Base-by-base conservation (phyloP, 345 rosid species). In the Erysimum cheiranthoides region DNA sequence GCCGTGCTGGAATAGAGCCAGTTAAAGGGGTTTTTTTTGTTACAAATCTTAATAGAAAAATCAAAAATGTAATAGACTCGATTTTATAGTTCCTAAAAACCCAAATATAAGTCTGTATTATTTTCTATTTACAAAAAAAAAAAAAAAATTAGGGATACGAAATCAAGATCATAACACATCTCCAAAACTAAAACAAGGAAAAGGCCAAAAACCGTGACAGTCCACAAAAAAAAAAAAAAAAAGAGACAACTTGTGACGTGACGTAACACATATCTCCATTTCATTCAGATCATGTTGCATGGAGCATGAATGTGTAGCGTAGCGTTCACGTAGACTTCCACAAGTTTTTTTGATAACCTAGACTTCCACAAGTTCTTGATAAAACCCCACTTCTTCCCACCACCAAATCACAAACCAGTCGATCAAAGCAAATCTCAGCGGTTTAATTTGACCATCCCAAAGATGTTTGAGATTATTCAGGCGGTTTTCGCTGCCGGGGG, bases 401-500 rank as follows among this genome's bases (percentile, higher is more conserved):
- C 73, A 61, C 34, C 31, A 39, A 75, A 14, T 16, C 58, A 51
- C 32, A 42, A n/a, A 40, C 57, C 32, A 18, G 40, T 53, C 16
- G 3, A 62, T 52, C 64, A 40, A 25, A 38, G 17, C 18, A 60
- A 75, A 68, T 40, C 56, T 52, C 30, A 68, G n/a, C 68, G 16
- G 9, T 60, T 32, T 62, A 52, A 65, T 28, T 34, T 38, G 28
- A 58, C 18, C 62, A 63, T 52, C 63, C 36, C 28, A 10, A 66
- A 61, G 64, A 75, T 76, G 70, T 34, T 76, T 69, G 65, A 52
- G 64, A 52, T 68, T n/a, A 9, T 69, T 53, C 63, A 54, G 50
- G 40, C 30, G 51, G 10, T 34, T 32, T 51, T 53, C 6, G 87
- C 93, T 0, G 89, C 39, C 75, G 84, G 80, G 0, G 84, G 82